Evolutionary conservation across 352 stramenopile genomes (phyloP), one percentile per base, ranked within the genome.

Genomic region (Phytophthora fragariaefolia): DNA sequence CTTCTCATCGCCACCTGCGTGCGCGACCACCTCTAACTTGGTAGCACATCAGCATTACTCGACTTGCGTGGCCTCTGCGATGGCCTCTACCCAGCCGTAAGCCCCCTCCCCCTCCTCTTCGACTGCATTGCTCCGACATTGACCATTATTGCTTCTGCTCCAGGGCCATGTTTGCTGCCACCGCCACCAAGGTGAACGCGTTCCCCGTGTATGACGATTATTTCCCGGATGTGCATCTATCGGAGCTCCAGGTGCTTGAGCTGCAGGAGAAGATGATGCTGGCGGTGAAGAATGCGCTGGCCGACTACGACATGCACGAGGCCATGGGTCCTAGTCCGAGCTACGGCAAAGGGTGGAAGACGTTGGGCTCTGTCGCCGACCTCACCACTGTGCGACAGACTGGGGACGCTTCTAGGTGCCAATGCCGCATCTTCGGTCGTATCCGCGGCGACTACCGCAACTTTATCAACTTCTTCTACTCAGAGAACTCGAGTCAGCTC

Each of bases 401-500:
- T 8, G 58, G 61, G 10, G 62, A 64, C 61, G 49, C 51, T 7
- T 23, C 58, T 9, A 55, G 55, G 2, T 66, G 72, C 34, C 64
- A 79, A 52, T 84, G 66, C 58, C 83, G 83, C 30, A 73, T 90
- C 55, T 88, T 89, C 51, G 83, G 81, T 4, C 70, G 76, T 27
- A 58, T 90, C 42, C 64, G 63, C 20, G 74, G 79, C 23, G 74
- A 91, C 65, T 91, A 85, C 64, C 68, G 73, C 30, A 78, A 89
- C 48, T 77, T 85, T 49, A 72, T 91, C 69, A 80, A 89, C 46
- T 88, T 90, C 46, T 85, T 80, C 64, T 90, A 91, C 62, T 66
- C 81, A 13, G 80, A 89, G 47, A 87, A 45, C 0, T 72, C 71
- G n/a, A 61, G 61, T 28, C 71, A 91, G 48, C 66, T 90, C 42